Percentiles rank a stretch among this genome's conserved stretches.
phyloP scores from a whole-genome alignment of 2,329 filamentous ascomycete genomes.

The Curvularia spicifera region DNA sequence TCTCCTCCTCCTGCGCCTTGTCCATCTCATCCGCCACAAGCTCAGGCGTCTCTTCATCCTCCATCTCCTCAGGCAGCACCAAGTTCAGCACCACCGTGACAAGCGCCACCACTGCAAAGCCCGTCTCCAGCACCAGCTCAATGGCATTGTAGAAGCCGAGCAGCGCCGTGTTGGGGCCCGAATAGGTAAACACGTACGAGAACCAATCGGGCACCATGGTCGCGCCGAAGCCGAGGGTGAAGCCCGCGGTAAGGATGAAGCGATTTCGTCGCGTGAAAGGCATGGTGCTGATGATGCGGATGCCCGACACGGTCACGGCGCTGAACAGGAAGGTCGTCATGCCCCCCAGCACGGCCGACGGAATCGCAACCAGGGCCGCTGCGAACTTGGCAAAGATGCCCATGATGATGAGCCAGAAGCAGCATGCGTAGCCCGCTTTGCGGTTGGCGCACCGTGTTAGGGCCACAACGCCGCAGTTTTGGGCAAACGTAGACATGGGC shows the following conservation, averaged over 20 bases:
- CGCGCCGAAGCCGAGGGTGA: constrained; percentile 71
- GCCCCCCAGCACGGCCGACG: constrained; percentile 57
- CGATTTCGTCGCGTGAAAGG: constrained; percentile 80
- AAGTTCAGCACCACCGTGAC: constrained; percentile 77
- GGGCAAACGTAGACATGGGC: constrained; percentile 68
- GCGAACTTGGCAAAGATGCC: constrained; percentile 85
- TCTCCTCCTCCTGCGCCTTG: constrained; percentile 48
- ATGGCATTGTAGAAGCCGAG: constrained; percentile 76
- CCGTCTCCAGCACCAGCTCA: constrained; percentile 59
- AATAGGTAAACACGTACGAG: constrained; percentile 73
- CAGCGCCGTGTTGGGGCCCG: constrained; percentile 69
- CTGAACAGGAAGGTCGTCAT: constrained; percentile 79
- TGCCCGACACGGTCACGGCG: constrained; percentile 76
- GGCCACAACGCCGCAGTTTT: constrained; percentile 61
- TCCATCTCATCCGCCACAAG: constrained; percentile 52
- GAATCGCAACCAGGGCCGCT: constrained; percentile 78
- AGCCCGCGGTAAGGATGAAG: constrained; percentile 78
- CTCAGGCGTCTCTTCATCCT: constrained; percentile 62
- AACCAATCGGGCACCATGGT: constrained; percentile 66
- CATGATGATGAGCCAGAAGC: constrained; percentile 78
- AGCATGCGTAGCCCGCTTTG: constrained; percentile 79
- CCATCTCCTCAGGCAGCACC: constrained; percentile 74
- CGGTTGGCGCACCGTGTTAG: constrained; percentile 82
- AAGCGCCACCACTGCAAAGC: constrained; percentile 75
- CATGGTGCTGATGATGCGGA: constrained; percentile 74